Base-by-base conservation (phyloP, 2,329 filamentous ascomycete genomes). In the Epichloe glyceriae region DNA sequence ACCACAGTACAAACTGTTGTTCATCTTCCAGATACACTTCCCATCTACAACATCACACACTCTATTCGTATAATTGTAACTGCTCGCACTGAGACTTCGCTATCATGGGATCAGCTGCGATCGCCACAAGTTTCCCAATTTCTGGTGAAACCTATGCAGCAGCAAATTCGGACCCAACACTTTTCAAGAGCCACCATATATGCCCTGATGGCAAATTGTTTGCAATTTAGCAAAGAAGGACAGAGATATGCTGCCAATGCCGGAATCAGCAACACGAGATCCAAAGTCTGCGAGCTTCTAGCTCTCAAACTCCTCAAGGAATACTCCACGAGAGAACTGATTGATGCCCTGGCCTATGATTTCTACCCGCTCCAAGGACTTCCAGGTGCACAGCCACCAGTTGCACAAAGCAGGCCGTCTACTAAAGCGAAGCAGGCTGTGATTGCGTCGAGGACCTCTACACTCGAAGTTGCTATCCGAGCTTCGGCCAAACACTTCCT, bases 71-170 rank as follows among this genome's bases (percentile, higher is more conserved):
- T 89, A 49, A 77, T 96, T 51, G 83, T 97, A 53, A 79, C 87
- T 57, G 77, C 87, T 53, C 82, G 86, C 62, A 95, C 88, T 67
- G 91, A 97, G 70, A 96, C 90, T 2, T 91, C 88, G 0, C 71
- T 97, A 47, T 85, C 88, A 15, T 97, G 90, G 90, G 91, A 97
- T 56, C 91, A 97, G 66, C 74, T 97, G 55, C 82, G 90, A 56
- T 95, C 89, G n/a, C 91, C 91, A 3, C 91, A 97, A 64, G 85
- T 97, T 51, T 95, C 89, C 15, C 90, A 95, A 63, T 97, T 97
- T 64, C 77, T 97, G 37, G 79, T 96, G 63, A 96, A 96, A 72
- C 91, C 91, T 2, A 93, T 96, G 73, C 88, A 93, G 67, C 86
- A 93, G 64, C 85, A 91, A 65, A 90, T 96, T 55, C 82, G 85